Evolutionary conservation across 2,329 filamentous ascomycete species (phyloP), one percentile per base, ranked within the genome.

Genomic region (Neofusicoccum umdonicola): DNA sequence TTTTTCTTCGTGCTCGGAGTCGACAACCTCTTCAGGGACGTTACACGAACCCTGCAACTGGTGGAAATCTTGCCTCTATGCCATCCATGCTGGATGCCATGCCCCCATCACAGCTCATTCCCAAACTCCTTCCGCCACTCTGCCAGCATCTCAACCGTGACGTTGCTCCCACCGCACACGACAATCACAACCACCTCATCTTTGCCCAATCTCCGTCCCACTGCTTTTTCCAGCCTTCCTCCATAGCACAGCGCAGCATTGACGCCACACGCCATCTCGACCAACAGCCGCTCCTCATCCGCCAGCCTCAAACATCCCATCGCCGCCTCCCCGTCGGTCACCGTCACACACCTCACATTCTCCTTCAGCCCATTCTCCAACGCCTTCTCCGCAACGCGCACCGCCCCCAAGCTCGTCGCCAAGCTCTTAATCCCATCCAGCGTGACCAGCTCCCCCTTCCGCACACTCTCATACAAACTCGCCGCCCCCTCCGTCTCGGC

Each of bases 191-290:
- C 95, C 79, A 81, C 92, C 1, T 85, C 88, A 0, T 83, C 94
- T 1, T 91, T 91, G 51, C 91, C 94, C 76, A 79, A 95, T 44
- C 93, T 93, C 92, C 93, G 0, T 92, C 93, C 13, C 91, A 97
- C 80, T 96, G 96, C 76, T 96, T 97, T 69, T 92, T 93, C 3
- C 84, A 78, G 1, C 72, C 76, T 7, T 76, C 56, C 63, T 11
- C 47, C 41, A 8, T 41, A 52, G 27, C 57, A 62, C 2, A 86
- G 75, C 0, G 89, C 91, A 12, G 96, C 78, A 62, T 89, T 90
- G 4, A 94, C 92, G 0, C 93, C 93, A 74, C 94, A 97, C 0
- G 93, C 88, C 41, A 90, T 82, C 80, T 98, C 94, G 2, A 97
- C 91, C 65, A 97, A 80, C 64, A 94, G 79, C 31, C 90, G 82